Percentiles rank a stretch among this genome's conserved stretches.
These are phyloP conservation scores for Sporothrix dimorphospora DNA, from an alignment of 2,329 filamentous ascomycete species.

Conservation along the genomic window DNA sequence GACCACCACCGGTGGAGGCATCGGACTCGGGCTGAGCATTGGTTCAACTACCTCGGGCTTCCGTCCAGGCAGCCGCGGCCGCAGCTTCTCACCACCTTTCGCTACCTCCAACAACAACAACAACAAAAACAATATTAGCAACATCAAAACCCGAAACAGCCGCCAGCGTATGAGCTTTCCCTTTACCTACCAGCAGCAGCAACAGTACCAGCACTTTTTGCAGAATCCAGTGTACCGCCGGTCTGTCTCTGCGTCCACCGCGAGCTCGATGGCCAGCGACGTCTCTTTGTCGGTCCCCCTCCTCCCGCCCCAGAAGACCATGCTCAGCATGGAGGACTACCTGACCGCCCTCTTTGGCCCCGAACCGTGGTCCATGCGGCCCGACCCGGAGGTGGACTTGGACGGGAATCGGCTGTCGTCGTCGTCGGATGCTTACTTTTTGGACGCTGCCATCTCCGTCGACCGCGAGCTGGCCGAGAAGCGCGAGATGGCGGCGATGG, in stretches of 20 bases:
- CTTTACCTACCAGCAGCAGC: constrained; percentile 7
- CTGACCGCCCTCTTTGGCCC: constrained; percentile 43
- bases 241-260: constrained; percentile 17
- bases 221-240: not conserved
- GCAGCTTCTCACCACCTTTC: not conserved
- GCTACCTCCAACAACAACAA: not conserved
- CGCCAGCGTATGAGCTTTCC: constrained; percentile 27
- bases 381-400: constrained; percentile 24
- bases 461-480: constrained; percentile 48
- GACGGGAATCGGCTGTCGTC: not conserved
- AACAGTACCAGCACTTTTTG: not conserved
- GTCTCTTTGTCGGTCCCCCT: not conserved
- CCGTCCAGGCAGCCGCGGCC: not conserved
- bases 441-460: constrained; percentile 43
- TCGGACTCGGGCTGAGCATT: not conserved
- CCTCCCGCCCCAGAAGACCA: constrained; percentile 8
- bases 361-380: constrained; percentile 36
- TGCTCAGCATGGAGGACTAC: constrained; percentile 43
- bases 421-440: constrained; percentile 35
- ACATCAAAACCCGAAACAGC: not conserved
- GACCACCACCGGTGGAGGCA: not conserved
- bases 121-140: not conserved
- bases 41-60: not conserved
- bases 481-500: constrained; percentile 47
- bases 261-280: constrained; percentile 1